Evolutionary conservation across 2,329 filamentous ascomycete genomes (phyloP), one percentile per base, ranked within the genome.

Genomic region (Hymenoscyphus linearis): DNA sequence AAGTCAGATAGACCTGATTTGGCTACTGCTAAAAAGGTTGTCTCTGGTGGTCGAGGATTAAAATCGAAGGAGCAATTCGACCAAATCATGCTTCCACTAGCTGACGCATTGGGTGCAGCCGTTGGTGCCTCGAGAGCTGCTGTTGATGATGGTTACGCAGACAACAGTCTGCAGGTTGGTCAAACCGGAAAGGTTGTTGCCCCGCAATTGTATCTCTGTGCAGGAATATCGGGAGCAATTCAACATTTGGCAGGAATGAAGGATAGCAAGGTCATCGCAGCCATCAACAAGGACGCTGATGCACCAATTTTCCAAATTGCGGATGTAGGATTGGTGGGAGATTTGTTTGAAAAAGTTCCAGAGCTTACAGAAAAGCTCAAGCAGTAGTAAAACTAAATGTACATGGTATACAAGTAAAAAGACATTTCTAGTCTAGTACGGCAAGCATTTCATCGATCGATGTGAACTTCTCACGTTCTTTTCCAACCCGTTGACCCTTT

Each of bases 211-310:
- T 99, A 99, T 75, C 83, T 99, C 68, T 96, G 92, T 59, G 93
- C 93, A 13, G 95, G 95, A 72, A 98, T 99, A 70, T 96, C 91
- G 9, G 95, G 95, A 59, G 95, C 95, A 25, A 99, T 99, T 69
- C 95, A 99, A 79, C 95, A 99, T 81, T 77, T 99, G 77, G 95
- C 95, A 35, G 95, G 95, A 74, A 99, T 99, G 95, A 99, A 99
- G 84, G 95, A 99, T 74, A 97, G 92, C 81, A 99, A 99, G 81
- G 95, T 99, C 62, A 99, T 99, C 78, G 95, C 93, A 25, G 91
- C 91, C 14, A 98, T 99, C 74, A 99, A 99, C 82, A 99, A 99
- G 80, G 95, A 99, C 73, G 81, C 87, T 4, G 95, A 99, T 76
- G 95, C 95, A 61, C 95, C 95, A 34, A 99, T 99, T 70, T 99